Base-by-base conservation (phyloP, 2,329 filamentous ascomycete genomes). In the Ophiobolus disseminans region DNA sequence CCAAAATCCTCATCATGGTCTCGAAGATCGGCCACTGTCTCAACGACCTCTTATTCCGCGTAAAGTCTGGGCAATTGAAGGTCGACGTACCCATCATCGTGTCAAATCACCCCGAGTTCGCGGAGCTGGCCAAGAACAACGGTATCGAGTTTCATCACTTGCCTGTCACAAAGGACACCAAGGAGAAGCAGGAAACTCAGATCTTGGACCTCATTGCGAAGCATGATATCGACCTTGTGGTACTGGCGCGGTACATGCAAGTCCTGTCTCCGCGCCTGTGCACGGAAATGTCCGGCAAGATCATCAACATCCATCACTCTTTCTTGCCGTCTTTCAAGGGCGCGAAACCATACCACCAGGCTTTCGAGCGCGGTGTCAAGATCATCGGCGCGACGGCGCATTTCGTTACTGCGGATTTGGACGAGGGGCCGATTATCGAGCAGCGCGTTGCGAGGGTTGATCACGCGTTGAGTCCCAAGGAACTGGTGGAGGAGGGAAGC, bases 301-400 rank as follows among this genome's bases (percentile, higher is more conserved):
- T 94, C 76, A 93, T 94, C 86, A 94, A 94, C 77, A 93, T 94
- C 74, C 90, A 94, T 77, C 90, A 94, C 77, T 88, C 84, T 60
- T 94, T 94, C 83, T 73, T 94, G 80, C 90, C 90, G 0, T 87
- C 83, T 8, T 94, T 94, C 83, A 94, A 94, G 81, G 90, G 90
- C 53, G 90, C 90, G 22, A 91, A 90, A 76, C 90, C 90, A 3
- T 94, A 94, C 75, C 90, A 93, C 74, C 90, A 94, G 79, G 90
- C 90, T 6, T 92, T 89, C 69, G 89, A 93, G 56, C 84, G 89
- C 21, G 90, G 90, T 51, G 90, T 94, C 58, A 94, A 94, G 82
- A 93, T 94, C 62, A 91, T 92, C 48, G 90, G 90, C 50, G 90
- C 90, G 19, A 91, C 89, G 2, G 90, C 90, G 4, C 90, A 94